Base-by-base conservation (phyloP, 257 asterid genomes). In the Cordia subcordata region DNA sequence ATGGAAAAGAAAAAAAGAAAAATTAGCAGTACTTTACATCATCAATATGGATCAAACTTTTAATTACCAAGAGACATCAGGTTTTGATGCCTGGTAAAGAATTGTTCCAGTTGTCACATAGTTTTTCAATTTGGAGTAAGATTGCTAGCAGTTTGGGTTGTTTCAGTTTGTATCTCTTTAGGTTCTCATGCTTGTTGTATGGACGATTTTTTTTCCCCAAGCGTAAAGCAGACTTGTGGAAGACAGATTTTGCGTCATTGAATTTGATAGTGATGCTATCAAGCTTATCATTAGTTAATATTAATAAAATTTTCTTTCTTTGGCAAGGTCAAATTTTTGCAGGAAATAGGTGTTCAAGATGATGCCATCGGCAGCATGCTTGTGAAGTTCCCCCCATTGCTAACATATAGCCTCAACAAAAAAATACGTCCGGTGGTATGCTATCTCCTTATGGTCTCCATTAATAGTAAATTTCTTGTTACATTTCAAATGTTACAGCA, bases 391-490 rank as follows among this genome's bases (percentile, higher is more conserved):
- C 99, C 99, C 58, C 82, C 94, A 35, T 63, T 88, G 63, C 44
- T 92, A 75, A 86, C 96, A 4, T 84, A 86, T 80, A 92, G 99
- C 77, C 96, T 92, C 62, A 32, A 79, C 81, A 92, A 84, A 85
- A 92, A 92, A 69, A 88, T 92, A 68, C 94, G 99, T 12, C 96
- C 96, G 3, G 89, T 86, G 89, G 99, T 92, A 62, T 12, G 75
- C 57, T 33, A 53, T 53, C 57, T 20, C 38, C 55, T 18, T 27
- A 27, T 47, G 14, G 47, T 60, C 44, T 39, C 17, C 27, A 33
- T 52, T 22, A 39, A 44, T 35, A 11, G 3, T 11, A 21, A 38
- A 68, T 62, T 47, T 33, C 35, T 44, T 46, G 33, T 15, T 68
- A 13, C 11, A 27, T 4, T 22, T 32, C 14, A 23, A 57, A 10